Conservation (phyloP, 164 flowering plant genomes). For the Liriodendron chinense region DNA sequence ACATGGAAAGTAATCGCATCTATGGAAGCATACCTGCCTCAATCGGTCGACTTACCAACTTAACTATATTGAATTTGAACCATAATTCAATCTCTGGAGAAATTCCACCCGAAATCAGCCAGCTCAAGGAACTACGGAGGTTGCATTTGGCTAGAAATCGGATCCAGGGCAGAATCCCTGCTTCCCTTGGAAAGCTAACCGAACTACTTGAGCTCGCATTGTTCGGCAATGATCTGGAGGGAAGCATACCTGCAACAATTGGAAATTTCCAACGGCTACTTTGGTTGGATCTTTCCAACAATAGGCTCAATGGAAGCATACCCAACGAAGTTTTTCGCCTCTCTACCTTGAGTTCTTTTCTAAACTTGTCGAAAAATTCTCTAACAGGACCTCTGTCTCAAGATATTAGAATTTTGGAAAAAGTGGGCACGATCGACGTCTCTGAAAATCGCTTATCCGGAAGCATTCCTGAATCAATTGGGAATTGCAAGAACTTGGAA, state of each 20-base stretch:
- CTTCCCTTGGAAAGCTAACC: constrained; percentile 31
- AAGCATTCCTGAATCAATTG: neutral
- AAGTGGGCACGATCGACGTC: constrained; percentile 30
- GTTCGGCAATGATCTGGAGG: no score
- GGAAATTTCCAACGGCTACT: constrained; percentile 21
- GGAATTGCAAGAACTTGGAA: constrained; percentile 1
- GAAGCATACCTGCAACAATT: constrained; percentile 31
- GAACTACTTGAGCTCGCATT: constrained; percentile 26
- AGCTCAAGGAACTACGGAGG: constrained; percentile 26
- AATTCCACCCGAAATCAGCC: constrained; percentile 39
- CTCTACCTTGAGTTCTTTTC: constrained; percentile 23
- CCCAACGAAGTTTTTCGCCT: neutral
- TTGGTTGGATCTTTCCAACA: constrained; percentile 39
- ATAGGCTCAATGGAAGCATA: constrained; percentile 50
- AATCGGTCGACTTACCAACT: no score
- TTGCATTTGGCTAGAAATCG: constrained; percentile 33
- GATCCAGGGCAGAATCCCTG: constrained; percentile 43
- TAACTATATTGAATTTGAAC: constrained; percentile 30
- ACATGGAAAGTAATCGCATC: constrained; percentile 35
- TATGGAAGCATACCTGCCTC: constrained; percentile 40
- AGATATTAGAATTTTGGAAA: constrained; percentile 27
- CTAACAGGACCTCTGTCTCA: constrained; percentile 43
- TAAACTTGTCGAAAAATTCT: constrained; percentile 40
- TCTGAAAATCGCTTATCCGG: constrained; percentile 19
- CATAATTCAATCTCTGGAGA: constrained; percentile 34